Evolutionary conservation across 176 grass and related monocot genomes (phyloP).

Genomic region (Oryza meyeriana): DNA sequence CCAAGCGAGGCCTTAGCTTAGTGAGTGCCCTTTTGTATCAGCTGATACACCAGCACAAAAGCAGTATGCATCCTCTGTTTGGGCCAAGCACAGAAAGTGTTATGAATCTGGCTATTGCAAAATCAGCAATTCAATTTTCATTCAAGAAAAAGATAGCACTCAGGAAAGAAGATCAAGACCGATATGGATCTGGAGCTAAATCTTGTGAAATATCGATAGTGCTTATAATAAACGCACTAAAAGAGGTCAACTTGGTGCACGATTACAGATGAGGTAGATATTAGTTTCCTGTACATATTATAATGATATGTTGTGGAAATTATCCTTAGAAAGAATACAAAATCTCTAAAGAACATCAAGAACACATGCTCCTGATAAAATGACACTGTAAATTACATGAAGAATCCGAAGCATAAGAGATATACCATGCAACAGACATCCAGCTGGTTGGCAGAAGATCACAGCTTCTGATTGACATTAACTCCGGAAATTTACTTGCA

Average conservation of each 20-base stretch:
- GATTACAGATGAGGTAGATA: neutral
- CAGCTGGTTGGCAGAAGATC: conserved; percentile 79
- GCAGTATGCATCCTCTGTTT: neutral
- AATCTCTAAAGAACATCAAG: neutral
- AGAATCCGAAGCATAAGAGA: neutral
- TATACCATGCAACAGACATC: conserved; percentile 97
- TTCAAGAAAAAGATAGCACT: neutral
- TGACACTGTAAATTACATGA: neutral
- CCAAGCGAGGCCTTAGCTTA: neutral
- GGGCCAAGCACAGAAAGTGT: neutral
- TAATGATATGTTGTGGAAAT: neutral
- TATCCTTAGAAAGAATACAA: neutral
- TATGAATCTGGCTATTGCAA: neutral
- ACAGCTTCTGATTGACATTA: conserved; percentile 79
- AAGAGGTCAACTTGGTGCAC: neutral
- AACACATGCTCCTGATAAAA: neutral
- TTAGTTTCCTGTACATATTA: neutral
- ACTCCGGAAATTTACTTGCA: conserved; percentile 75
- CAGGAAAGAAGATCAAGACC: neutral
- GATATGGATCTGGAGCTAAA: neutral
- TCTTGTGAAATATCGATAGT: neutral
- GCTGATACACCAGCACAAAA: neutral
- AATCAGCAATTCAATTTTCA: conserved; percentile 2
- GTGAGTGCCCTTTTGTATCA: neutral
- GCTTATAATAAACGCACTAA: neutral